phyloP scores from a whole-genome alignment of 1,284 basidiomycete genomes.

The Heterobasidion annosum region DNA sequence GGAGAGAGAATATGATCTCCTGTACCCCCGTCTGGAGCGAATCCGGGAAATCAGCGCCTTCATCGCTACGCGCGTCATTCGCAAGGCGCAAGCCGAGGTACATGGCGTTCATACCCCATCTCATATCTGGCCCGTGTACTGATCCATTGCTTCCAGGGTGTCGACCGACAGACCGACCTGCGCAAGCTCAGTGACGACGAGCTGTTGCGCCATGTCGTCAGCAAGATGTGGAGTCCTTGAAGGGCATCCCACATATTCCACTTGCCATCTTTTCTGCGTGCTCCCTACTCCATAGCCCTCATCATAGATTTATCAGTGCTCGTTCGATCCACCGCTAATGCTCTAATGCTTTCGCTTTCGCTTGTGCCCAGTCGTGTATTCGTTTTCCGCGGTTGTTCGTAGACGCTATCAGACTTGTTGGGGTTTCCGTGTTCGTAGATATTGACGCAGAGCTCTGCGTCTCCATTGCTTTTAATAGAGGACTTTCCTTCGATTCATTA shows the following conservation, averaged over 20 bases:
- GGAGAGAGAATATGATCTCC: constrained; percentile 55
- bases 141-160: constrained; percentile 30
- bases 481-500: too few relatives aligned
- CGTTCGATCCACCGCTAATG: not conserved
- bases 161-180: constrained; percentile 51
- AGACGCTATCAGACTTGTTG: not conserved
- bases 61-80: constrained; percentile 70
- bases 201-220: constrained; percentile 42
- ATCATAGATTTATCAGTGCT: too few relatives aligned
- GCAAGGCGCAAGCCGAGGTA: constrained; percentile 69
- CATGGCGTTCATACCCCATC: constrained; percentile 14
- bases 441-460: too few relatives aligned
- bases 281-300: too few relatives aligned
- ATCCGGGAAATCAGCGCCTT: constrained; percentile 78
- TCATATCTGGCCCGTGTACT: not conserved
- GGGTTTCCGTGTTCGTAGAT: not conserved
- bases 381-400: not conserved
- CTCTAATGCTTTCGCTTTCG: not conserved
- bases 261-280: too few relatives aligned
- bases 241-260: not conserved
- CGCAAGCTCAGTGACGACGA: constrained; percentile 46
- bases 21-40: constrained; percentile 73
- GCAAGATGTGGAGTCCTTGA: constrained; percentile 68
- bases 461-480: too few relatives aligned
- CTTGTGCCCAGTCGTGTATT: not conserved